Percentiles rank a stretch among this genome's conserved stretches.
These are phyloP conservation scores for rapeseed (Brassica napus) DNA, from an alignment of 345 rosid genomes.

Conservation along the genomic window DNA sequence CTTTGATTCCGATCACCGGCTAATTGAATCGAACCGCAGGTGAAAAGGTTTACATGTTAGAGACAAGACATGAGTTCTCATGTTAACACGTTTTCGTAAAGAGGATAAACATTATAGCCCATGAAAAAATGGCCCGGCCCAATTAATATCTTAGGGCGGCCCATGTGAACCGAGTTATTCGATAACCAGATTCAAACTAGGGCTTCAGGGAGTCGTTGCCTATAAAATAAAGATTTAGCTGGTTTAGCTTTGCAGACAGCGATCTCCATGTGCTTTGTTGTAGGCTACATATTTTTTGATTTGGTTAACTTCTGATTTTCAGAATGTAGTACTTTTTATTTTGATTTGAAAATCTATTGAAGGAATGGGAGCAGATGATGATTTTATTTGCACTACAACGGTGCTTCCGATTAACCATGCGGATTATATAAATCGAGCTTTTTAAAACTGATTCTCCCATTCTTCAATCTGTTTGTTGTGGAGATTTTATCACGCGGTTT, in stretches of 20 bases:
- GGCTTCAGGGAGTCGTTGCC: conserved; percentile 15
- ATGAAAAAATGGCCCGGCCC: not conserved
- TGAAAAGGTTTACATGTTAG: not conserved
- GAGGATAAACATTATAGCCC: not conserved
- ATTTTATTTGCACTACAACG: conserved; percentile 25
- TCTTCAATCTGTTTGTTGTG: not conserved
- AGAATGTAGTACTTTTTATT: not conserved
- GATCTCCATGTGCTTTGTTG: not conserved
- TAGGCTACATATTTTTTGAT: not conserved
- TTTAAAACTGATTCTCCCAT: conserved; percentile 62
- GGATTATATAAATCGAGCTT: conserved; percentile 59
- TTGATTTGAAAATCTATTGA: not conserved
- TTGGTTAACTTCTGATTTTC: not conserved
- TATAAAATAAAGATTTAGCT: conserved; percentile 5
- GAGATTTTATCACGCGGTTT: not conserved
- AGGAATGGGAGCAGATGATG: conserved; percentile 54
- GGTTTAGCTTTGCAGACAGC: too few relatives aligned
- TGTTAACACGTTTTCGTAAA: not conserved
- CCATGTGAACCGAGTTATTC: not conserved
- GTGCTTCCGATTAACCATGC: conserved; percentile 43
- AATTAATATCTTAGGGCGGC: not conserved
- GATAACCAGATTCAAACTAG: conserved; percentile 13
- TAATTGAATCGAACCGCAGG: not conserved
- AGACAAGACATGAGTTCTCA: not conserved
- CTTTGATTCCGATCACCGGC: not conserved